Percentiles rank a stretch among this genome's conserved stretches.
Conservation (phyloP, 768 basidiomycete species). For the Termitomyces bulborhizus region DNA sequence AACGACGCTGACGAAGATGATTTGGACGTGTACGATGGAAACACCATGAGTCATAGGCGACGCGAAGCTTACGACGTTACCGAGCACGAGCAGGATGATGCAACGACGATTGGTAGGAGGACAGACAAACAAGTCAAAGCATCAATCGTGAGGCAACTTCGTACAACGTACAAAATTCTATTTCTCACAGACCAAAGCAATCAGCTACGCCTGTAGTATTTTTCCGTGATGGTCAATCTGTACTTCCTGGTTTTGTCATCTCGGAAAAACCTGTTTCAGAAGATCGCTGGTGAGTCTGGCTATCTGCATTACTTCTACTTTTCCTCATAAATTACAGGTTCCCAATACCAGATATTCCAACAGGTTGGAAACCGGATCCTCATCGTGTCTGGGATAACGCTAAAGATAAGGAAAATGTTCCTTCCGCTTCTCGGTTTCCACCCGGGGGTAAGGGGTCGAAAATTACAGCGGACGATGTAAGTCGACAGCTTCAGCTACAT, state of each 20-base stretch:
- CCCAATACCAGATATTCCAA: constrained; percentile 73
- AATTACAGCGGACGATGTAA: constrained; percentile 70
- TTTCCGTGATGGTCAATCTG: constrained; percentile 72
- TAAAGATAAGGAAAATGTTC: constrained; percentile 42
- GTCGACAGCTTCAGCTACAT: constrained; percentile 14
- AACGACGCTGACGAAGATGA: constrained; percentile 97
- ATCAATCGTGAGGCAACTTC: constrained; percentile 22
- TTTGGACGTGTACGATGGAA: constrained; percentile 71
- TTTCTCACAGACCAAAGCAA: constrained; percentile 27
- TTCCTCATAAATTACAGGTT: constrained; percentile 48
- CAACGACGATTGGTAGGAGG: constrained; percentile 34
- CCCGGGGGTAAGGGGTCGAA: constrained; percentile 41
- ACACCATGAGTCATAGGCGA: constrained; percentile 28
- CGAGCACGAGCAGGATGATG: constrained; percentile 61
- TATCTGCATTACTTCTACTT: background rate
- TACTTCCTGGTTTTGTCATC: constrained; percentile 72
- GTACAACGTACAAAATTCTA: background rate
- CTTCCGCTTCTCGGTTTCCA: constrained; percentile 9
- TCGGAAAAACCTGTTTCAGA: constrained; percentile 62
- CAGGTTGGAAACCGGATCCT: constrained; percentile 84
- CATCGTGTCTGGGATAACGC: constrained; percentile 59
- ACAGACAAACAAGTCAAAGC: constrained; percentile 16
- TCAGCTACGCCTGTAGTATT: constrained; percentile 22
- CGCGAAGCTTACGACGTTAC: constrained; percentile 60
- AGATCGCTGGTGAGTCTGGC: constrained; percentile 53